Conservation (phyloP, 2,329 filamentous ascomycete species). For the Neofusicoccum parvum region DNA sequence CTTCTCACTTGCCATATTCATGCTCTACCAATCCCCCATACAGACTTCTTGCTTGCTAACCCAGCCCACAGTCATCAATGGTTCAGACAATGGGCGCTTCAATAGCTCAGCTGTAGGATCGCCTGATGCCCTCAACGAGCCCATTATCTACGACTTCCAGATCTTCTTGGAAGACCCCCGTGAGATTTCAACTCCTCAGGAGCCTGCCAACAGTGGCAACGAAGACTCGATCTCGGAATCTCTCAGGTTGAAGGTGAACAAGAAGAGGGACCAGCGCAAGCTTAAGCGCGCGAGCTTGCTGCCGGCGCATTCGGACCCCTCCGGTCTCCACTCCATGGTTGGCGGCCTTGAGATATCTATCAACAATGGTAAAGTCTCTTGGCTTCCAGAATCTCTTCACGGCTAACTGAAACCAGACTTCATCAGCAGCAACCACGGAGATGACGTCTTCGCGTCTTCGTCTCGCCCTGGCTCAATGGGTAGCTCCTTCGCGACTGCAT, state of each 20-base stretch:
- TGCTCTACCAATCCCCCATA: too few relatives aligned
- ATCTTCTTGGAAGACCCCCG: not conserved
- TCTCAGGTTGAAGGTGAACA: not conserved
- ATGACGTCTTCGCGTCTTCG: not conserved
- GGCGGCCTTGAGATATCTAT: not conserved
- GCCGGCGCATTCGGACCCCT: not conserved
- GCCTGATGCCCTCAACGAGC: not conserved
- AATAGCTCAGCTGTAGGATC: not conserved
- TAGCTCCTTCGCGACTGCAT: too few relatives aligned
- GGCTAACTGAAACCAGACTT: not conserved
- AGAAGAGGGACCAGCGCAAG: too few relatives aligned
- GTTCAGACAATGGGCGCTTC: not conserved
- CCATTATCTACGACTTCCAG: not conserved
- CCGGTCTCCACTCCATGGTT: not conserved
- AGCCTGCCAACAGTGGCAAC: not conserved
- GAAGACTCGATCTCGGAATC: not conserved
- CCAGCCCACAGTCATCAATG: not conserved
- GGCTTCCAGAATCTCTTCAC: not conserved
- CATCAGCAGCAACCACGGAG: not conserved
- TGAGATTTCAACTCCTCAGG: not conserved
- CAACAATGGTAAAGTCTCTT: not conserved
- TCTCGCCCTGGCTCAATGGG: not conserved
- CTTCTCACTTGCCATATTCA: not conserved
- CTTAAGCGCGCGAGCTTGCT: not conserved
- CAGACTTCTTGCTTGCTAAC: too few relatives aligned